phyloP scores from a whole-genome alignment of 306 rosid species.

The Heteromeles arbutifolia region DNA sequence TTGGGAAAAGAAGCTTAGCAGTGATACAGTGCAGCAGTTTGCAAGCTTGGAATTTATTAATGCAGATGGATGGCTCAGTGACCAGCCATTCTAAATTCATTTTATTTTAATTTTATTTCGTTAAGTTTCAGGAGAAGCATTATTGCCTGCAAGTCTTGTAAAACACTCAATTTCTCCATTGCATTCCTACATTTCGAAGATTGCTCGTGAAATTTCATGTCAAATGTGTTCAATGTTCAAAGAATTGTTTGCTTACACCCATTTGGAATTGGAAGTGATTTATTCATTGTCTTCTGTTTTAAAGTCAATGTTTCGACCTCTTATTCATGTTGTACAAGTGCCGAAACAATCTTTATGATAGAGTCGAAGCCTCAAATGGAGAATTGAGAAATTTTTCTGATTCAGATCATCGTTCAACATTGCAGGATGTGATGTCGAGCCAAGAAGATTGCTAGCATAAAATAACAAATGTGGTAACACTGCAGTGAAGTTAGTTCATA shows the following conservation, averaged over 20 bases:
- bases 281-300: not conserved
- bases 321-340: not conserved
- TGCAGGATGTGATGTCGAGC: not conserved
- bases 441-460: not conserved
- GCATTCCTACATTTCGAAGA: not conserved
- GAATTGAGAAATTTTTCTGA: too few species aligned
- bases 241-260: not conserved
- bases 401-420: not conserved
- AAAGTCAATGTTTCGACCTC: not conserved
- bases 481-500: not conserved
- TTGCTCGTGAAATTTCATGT: not conserved
- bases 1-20: slow-evolving; percentile 45
- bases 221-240: not conserved
- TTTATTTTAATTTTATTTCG: not conserved
- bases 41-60: slow-evolving; percentile 37
- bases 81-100: slow-evolving; percentile 15
- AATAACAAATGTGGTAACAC: not conserved
- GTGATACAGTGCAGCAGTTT: slow-evolving; percentile 3
- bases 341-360: not conserved
- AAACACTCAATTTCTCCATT: not conserved
- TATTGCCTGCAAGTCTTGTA: not conserved
- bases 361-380: not conserved
- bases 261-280: not conserved
- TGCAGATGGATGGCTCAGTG: slow-evolving; percentile 46
- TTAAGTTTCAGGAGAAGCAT: not conserved